Percentiles rank a stretch among this genome's conserved stretches.
Evolutionary conservation across 2,329 filamentous ascomycete species (phyloP).

Genomic region (Tolypocladium amazonense): DNA sequence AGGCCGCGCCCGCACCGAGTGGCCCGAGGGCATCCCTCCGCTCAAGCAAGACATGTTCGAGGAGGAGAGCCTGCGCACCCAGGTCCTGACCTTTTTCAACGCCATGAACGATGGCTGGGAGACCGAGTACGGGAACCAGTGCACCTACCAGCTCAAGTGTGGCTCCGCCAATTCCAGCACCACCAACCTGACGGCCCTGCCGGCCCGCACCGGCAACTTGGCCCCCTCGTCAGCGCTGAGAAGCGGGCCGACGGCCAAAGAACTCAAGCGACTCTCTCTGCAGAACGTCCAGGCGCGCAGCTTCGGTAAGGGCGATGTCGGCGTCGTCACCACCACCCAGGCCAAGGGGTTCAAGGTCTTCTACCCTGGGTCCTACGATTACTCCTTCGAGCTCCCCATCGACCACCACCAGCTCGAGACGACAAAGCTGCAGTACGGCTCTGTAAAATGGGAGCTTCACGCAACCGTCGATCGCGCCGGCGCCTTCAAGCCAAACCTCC

Average conservation of each 20-base stretch:
- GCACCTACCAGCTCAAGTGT: slow-evolving; percentile 39
- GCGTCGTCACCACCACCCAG: slow-evolving; percentile 47
- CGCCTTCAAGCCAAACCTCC: slow-evolving; percentile 79
- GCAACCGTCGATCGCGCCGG: slow-evolving; percentile 77
- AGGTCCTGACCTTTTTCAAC: slow-evolving; percentile 90
- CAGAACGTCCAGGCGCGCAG: slow-evolving; percentile 76
- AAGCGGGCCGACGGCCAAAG: slow-evolving; percentile 28
- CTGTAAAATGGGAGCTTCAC: slow-evolving; percentile 80
- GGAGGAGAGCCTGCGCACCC: slow-evolving; percentile 75
- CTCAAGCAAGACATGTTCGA: slow-evolving; percentile 76
- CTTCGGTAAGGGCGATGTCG: slow-evolving; percentile 68
- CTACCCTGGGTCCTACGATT: slow-evolving; percentile 57
- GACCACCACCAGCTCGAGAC: slow-evolving; percentile 85
- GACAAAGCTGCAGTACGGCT: slow-evolving; percentile 76
- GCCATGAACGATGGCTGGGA: slow-evolving; percentile 53
- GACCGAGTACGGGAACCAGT: slow-evolving; percentile 52
- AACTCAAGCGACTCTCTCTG: slow-evolving; percentile 60
- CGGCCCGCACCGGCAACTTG: slow-evolving; percentile 8
- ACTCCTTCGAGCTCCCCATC: slow-evolving; percentile 76
- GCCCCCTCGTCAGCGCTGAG: slow-evolving; percentile 11
- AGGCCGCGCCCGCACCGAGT: slow-evolving; percentile 80
- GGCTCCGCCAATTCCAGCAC: slow-evolving; percentile 23
- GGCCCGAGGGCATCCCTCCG: slow-evolving; percentile 92
- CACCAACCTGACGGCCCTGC: slow-evolving; percentile 17
- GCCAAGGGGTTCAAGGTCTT: slow-evolving; percentile 79